Percentiles rank a stretch among this genome's conserved stretches.
These are phyloP conservation scores for Scenedesmus sp. DNA, from an alignment of 163 green algal species.

Conservation along the genomic window DNA sequence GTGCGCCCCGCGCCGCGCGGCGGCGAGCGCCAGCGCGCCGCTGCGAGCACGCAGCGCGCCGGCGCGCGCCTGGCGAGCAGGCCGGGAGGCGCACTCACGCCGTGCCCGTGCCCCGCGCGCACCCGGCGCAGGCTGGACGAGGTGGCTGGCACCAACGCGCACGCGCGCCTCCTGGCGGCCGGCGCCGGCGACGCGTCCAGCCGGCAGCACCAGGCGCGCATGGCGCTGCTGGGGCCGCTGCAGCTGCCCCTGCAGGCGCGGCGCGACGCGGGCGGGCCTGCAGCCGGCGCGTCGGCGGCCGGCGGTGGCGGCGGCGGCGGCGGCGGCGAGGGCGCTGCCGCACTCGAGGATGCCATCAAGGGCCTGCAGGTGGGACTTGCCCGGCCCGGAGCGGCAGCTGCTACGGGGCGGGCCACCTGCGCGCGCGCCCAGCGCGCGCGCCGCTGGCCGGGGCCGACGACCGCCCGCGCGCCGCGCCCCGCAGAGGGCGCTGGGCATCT, in stretches of 20 bases:
- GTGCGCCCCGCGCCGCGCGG: no score
- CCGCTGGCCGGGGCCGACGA: neutral
- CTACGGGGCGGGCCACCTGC: neutral
- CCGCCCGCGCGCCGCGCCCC: no score
- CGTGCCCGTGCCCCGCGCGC: neutral
- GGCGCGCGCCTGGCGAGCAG: no score
- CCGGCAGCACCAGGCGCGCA: neutral
- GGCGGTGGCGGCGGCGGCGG: neutral
- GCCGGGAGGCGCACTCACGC: neutral
- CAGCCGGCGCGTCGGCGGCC: neutral
- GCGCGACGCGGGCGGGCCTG: neutral
- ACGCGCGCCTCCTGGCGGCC: neutral
- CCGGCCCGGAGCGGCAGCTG: neutral
- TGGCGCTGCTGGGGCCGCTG: constrained; percentile 15
- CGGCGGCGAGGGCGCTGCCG: neutral
- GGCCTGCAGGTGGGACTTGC: neutral
- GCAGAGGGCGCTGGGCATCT: constrained; percentile 1
- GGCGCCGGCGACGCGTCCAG: neutral
- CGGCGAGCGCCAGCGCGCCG: no score
- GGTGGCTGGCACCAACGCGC: neutral
- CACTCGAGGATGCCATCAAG: neutral
- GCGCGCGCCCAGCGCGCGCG: neutral
- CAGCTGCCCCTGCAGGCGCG: constrained; percentile 16
- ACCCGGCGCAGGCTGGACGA: constrained; percentile 20
- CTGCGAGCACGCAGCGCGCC: no score